Base-by-base conservation (phyloP, 768 basidiomycete species). In the Pleurotus pulmonarius region DNA sequence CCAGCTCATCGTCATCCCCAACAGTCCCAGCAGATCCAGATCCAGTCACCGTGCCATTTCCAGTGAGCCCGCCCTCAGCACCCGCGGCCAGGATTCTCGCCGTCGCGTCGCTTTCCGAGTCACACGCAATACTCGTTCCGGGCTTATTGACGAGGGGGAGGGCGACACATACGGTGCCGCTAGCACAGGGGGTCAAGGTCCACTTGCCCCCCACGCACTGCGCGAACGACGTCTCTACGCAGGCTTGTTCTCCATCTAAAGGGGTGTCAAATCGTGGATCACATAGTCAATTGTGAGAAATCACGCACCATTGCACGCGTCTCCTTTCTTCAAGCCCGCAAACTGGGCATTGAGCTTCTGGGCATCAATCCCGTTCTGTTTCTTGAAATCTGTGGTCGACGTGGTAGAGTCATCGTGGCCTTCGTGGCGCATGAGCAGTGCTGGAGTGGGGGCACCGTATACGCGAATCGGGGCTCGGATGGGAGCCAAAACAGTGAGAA, bases 341-440 rank as follows among this genome's bases (percentile, higher is more conserved):
- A 84, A 87, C 56, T 81, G 67, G 15, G 66, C 63, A 57, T 83
- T 83, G 26, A 79, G 69, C 45, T 74, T 70, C 61, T 80, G 81
- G 9, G 82, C 82, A 40, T 75, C 74, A 16, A 80, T 64, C 3
- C 68, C 82, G 56, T 83, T 83, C 59, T 78, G 69, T 55, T 73
- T 66, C 26, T 65, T 51, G 52, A 75, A 67, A 49, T 58, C 63
- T 5, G 58, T 18, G 5, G 40, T 53, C 18, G 56, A 62, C 5
- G 49, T n/a, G 6, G 55, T 22, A 20, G 46, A 39, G 26, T 66
- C 58, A 55, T 66, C 65, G 48, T 65, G 63, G 18, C 63, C 66
- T 39, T 65, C 64, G 40, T 69, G 66, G 57, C 69, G 69, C 20
- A 69, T 57, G 15, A 40, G 12, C n/a, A 29, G 18, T 8, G 38